Base-by-base conservation (phyloP, 352 stramenopile genomes). In the Phytophthora syringae region DNA sequence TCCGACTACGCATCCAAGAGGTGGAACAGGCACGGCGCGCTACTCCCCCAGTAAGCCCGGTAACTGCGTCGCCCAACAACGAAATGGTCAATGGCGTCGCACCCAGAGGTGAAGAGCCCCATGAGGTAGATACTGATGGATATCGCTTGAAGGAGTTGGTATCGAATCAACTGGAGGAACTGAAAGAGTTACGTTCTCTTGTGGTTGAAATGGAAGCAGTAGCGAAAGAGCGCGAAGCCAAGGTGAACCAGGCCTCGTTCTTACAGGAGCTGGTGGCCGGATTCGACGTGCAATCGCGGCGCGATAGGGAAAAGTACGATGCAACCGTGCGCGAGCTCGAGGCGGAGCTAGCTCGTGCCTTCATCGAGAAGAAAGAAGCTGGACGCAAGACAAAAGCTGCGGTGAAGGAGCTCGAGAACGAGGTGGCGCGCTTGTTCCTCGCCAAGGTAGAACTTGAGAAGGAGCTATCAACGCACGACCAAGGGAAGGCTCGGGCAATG, bases 371-470 rank as follows among this genome's bases (percentile, higher is more conserved):
- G 25, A 83, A 82, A 10, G 76, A 86, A 36, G 42, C 49, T 5
- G 73, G 79, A 9, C 77, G 76, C 22, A 86, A 89, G 56, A 64
- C 79, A 1, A 86, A 88, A n/a, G 70, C 73, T 27, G 72, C 75
- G 5, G 60, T 86, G 21, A 86, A 88, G 52, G 61, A 88, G 43
- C 67, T 84, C 6, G 79, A 86, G 49, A 80, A 83, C 20, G 79
- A 86, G 40, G 77, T 85, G 16, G 79, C 77, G 20, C 67, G 75
- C 0, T 76, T 85, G 37, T 87, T 84, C 39, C 64, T 86, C 11
- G 70, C 79, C 20, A 86, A 89, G 45, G 77, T 84, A 18, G 75
- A 85, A 39, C 52, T 87, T 1, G 76, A 85, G 37, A 85, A 86
- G 30, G 53, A 77, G 42, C 34, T 79, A 24, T 9, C 40, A 48